Percentiles rank a stretch among this genome's conserved stretches.
phyloP scores from a whole-genome alignment of 176 grass and related monocot species.

The Carex littledalei region DNA sequence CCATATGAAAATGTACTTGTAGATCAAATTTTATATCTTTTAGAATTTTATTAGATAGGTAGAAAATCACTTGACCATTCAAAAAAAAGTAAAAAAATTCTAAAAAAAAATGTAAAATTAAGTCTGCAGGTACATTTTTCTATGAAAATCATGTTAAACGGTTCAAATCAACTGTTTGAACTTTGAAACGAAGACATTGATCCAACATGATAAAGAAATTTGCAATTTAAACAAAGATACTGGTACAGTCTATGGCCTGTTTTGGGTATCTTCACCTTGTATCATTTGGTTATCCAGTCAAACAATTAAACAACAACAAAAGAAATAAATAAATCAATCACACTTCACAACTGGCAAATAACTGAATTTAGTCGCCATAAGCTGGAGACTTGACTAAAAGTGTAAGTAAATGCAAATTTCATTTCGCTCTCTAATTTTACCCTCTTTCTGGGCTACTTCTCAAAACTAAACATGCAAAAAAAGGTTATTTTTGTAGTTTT shows the following conservation, averaged over 20 bases:
- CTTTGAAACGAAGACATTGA: no score
- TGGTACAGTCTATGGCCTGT: not conserved
- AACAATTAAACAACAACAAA: not conserved
- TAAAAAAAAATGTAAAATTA: no score
- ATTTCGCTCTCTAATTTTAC: not conserved
- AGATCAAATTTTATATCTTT: no score
- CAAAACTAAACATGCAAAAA: not conserved
- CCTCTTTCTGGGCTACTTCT: not conserved
- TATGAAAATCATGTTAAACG: no score
- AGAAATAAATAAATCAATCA: not conserved
- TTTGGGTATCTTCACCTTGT: not conserved
- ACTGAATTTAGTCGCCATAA: not conserved
- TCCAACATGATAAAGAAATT: not conserved
- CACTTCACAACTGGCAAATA: not conserved
- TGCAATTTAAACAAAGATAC: not conserved
- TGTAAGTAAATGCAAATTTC: not conserved
- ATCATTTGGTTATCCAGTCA: not conserved
- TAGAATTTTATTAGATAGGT: no score
- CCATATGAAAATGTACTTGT: no score
- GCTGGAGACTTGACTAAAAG: not conserved
- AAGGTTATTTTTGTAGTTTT: not conserved
- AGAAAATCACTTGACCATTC: no score
- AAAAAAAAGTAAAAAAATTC: no score
- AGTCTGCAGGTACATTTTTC: no score
- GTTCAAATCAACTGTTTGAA: no score